These are phyloP conservation scores for Asterophora parasitica DNA, from an alignment of 768 basidiomycete genomes.

Conservation along the genomic window DNA sequence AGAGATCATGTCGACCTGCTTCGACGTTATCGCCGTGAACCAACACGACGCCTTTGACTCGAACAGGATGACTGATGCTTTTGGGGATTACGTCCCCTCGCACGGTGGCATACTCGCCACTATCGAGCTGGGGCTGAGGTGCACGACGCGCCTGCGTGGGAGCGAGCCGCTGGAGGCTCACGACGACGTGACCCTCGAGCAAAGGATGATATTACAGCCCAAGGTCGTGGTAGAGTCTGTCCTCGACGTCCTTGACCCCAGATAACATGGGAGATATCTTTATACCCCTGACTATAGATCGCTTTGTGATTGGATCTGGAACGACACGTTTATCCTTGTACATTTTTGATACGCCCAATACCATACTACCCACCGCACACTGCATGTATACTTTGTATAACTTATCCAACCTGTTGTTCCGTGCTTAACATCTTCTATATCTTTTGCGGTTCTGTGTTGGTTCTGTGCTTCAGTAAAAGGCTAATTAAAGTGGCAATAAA, in stretches of 20 bases:
- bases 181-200: conserved; percentile 44
- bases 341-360: too few species aligned
- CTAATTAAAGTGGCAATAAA: too few species aligned
- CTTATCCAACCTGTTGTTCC: too few species aligned
- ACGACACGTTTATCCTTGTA: too few species aligned
- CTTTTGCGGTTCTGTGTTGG: too few species aligned
- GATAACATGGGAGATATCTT: neutral
- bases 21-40: conserved; percentile 63
- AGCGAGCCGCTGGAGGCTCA: conserved; percentile 20
- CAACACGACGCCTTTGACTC: conserved; percentile 45
- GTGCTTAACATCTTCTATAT: too few species aligned
- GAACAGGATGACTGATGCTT: conserved; percentile 34
- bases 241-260: conserved; percentile 36
- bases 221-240: conserved; percentile 78
- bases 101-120: conserved; percentile 56
- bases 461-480: too few species aligned
- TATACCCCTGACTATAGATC: too few species aligned
- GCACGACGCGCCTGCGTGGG: conserved; percentile 46
- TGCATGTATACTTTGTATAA: too few species aligned
- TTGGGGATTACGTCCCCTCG: conserved; percentile 52
- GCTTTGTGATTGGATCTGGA: too few species aligned
- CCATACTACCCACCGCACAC: too few species aligned
- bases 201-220: conserved; percentile 59
- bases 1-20: conserved; percentile 74
- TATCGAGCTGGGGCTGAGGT: conserved; percentile 67